Percentiles rank a stretch among this genome's conserved stretches.
phyloP scores from a whole-genome alignment of 179 eudicot species.

The Actinidia arguta region DNA sequence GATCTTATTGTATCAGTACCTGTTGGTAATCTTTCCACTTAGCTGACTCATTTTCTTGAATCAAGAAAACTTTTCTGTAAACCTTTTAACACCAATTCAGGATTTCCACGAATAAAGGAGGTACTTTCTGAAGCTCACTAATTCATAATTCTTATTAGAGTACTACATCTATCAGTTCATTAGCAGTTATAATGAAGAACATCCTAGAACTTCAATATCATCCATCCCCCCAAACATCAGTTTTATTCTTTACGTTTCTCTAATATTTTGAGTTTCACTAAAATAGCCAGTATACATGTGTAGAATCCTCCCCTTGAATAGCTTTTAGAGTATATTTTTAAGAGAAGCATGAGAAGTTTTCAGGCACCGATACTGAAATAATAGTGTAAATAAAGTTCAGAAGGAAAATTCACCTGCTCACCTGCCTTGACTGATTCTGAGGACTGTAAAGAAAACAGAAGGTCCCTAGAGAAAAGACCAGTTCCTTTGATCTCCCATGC shows the following conservation, averaged over 20 bases:
- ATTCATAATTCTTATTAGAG: background rate
- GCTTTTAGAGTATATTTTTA: no score
- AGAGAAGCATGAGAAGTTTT: background rate
- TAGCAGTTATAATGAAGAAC: no score
- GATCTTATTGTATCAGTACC: conserved; percentile 89
- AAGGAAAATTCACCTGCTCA: conserved; percentile 73
- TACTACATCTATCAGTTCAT: background rate
- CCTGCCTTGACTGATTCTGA: conserved; percentile 92
- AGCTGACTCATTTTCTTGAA: background rate
- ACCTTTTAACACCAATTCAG: background rate
- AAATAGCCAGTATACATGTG: no score
- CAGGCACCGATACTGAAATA: background rate
- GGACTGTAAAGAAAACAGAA: conserved; percentile 70
- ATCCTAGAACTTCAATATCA: conserved; percentile 4
- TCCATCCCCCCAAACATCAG: background rate
- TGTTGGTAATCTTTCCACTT: conserved; percentile 26
- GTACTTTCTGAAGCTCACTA: background rate
- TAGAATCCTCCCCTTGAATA: no score
- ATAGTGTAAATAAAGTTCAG: background rate
- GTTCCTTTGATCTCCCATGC: conserved; percentile 91
- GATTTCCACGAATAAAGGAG: background rate
- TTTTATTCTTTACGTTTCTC: background rate
- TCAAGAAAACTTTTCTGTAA: background rate
- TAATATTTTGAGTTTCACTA: background rate
- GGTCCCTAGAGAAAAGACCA: conserved; percentile 93